phyloP scores from a whole-genome alignment of 2,329 filamentous ascomycete species.

The Cercospora berteroae region DNA sequence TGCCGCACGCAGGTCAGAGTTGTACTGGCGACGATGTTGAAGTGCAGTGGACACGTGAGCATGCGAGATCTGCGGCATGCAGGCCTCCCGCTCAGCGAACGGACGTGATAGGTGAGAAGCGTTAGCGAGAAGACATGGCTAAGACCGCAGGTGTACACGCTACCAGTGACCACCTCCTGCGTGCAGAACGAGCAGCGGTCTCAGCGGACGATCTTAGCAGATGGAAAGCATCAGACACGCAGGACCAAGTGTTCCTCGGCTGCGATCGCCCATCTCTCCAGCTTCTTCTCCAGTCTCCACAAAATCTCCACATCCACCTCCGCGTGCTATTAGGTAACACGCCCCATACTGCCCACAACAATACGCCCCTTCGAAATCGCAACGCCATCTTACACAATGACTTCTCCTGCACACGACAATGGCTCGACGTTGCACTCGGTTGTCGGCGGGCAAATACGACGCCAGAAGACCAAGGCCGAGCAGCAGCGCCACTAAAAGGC shows the following conservation, averaged over 20 bases:
- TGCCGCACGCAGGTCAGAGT: neutral
- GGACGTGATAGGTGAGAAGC: neutral
- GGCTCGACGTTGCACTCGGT: slow-evolving; percentile 13
- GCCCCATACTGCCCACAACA: slow-evolving; percentile 31
- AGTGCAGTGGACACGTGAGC: slow-evolving; percentile 1
- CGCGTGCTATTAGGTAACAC: slow-evolving; percentile 9
- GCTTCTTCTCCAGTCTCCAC: slow-evolving; percentile 51
- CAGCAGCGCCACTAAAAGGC: neutral
- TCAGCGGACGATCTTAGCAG: neutral
- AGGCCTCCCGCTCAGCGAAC: neutral
- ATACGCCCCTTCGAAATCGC: neutral
- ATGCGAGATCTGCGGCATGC: slow-evolving; percentile 2
- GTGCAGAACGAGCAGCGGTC: neutral
- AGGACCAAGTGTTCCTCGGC: neutral
- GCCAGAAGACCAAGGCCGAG: slow-evolving; percentile 21
- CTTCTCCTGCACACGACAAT: slow-evolving; percentile 1
- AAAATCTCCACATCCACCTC: slow-evolving; percentile 7
- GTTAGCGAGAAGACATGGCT: neutral
- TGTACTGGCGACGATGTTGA: neutral
- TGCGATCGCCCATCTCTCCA: slow-evolving; percentile 10
- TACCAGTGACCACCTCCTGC: neutral
- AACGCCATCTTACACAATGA: neutral
- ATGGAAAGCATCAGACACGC: neutral
- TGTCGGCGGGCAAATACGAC: slow-evolving; percentile 12
- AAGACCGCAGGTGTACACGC: neutral